Evolutionary conservation across 2,329 filamentous ascomycete species (phyloP), one percentile per base, ranked within the genome.

Genomic region (Fusarium camptoceras): DNA sequence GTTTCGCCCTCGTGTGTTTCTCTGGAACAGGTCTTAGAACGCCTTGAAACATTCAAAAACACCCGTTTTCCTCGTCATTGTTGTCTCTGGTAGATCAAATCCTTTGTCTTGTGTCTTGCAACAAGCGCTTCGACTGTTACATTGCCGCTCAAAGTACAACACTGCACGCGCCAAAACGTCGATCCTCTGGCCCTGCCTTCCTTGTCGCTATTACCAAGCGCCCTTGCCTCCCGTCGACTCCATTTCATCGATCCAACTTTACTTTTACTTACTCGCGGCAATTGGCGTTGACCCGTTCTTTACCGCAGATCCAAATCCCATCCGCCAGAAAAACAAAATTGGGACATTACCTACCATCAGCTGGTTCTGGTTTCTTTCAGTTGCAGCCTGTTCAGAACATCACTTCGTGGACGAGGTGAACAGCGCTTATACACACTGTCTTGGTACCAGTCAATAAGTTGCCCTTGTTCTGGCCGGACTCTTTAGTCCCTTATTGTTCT

Each of bases 11-110:
- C 39, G 34, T 39, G 43, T 60, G 64, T 71, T 51, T 69, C 51
- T 68, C 57, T 41, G 41, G 51, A 49, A 56, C 31, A 55, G 49
- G 46, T 59, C 62, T 64, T 51, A 44, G 64, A 58, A 57, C 42
- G 25, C 28, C 31, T 55, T 66, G 61, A 72, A 72, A 72, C 54
- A 65, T 66, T 72, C 59, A 68, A 67, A 72, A 72, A 72, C 54
- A 60, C 34, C 24, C 31, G 6, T 50, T 51, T 59, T 63, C 34
- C 64, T 51, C 30, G 53, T 34, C 27, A 53, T 62, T 63, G 43
- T 59, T 70, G 54, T 59, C 37, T 47, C 43, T 41, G 39, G 61
- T 59, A 66, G 65, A 72, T 70, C 69, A 50, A 44, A 56, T 47
- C 59, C 42, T 42, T 49, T 27, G 39, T 47, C 34, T 49, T 31